These are phyloP conservation scores for Trametes hirsuta DNA, from an alignment of 1,284 basidiomycete species.

Conservation along the genomic window DNA sequence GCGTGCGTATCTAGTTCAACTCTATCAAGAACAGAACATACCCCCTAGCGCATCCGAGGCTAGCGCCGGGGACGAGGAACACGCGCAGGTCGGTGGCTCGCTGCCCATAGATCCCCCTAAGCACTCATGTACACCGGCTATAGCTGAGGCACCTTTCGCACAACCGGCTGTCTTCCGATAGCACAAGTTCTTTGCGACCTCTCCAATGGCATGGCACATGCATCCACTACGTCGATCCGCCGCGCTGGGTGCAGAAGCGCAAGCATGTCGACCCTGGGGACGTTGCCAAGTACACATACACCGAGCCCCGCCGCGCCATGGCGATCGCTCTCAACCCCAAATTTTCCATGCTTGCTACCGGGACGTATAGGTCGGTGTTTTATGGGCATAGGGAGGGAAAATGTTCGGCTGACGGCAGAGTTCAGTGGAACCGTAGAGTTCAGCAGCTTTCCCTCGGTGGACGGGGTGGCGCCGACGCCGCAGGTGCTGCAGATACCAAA, in stretches of 20 bases:
- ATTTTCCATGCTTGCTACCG: constrained; percentile 87
- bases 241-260: constrained; percentile 77
- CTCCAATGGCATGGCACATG: constrained; percentile 66
- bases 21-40: constrained; percentile 38
- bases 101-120: neutral
- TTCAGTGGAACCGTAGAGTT: constrained; percentile 64
- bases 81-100: constrained; percentile 9
- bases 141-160: constrained; percentile 10
- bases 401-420: no score
- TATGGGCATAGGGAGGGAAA: no score
- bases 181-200: constrained; percentile 15
- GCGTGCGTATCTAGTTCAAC: constrained; percentile 73
- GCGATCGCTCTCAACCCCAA: constrained; percentile 77
- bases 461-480: constrained; percentile 53
- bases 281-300: constrained; percentile 46
- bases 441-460: constrained; percentile 66
- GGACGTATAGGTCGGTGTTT: constrained; percentile 64
- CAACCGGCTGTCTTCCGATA: constrained; percentile 24
- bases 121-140: neutral
- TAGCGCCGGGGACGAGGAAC: constrained; percentile 23
- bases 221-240: constrained; percentile 67
- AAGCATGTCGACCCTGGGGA: constrained; percentile 54
- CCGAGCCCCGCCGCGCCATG: constrained; percentile 68
- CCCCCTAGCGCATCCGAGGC: constrained; percentile 18
- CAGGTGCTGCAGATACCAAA: constrained; percentile 60